Evolutionary conservation across 805 yeast species (phyloP).

Genomic region (Candida maesae): DNA sequence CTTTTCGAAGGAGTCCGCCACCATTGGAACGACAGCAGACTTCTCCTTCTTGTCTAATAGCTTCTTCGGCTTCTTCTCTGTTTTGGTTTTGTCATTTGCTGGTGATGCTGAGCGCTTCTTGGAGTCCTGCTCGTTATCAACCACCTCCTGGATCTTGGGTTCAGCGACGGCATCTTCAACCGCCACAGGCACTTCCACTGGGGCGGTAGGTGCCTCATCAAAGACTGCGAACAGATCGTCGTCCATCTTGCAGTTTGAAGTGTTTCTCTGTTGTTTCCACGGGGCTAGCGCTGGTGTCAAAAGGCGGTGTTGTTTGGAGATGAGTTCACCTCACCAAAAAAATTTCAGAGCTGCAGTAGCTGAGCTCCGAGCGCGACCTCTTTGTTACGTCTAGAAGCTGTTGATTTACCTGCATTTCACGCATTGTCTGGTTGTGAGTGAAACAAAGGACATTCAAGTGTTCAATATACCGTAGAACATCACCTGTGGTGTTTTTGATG

Average conservation of each 20-base stretch:
- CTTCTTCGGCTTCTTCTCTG: conserved; percentile 22
- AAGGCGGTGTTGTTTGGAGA: too few species aligned
- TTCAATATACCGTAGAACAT: too few species aligned
- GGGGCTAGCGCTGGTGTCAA: too few species aligned
- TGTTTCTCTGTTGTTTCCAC: too few species aligned
- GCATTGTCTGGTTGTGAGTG: too few species aligned
- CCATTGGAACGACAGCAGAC: conserved; percentile 61
- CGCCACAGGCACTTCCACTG: conserved; percentile 17
- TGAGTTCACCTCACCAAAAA: too few species aligned
- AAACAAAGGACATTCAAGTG: too few species aligned
- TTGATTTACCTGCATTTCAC: too few species aligned
- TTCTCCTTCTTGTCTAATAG: conserved; percentile 37
- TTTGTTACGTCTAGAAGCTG: too few species aligned
- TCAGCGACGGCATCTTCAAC: conserved; percentile 4
- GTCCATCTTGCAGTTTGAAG: conserved; percentile 19
- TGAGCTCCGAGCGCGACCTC: too few species aligned
- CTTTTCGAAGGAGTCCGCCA: conserved; percentile 81
- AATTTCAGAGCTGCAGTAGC: too few species aligned
- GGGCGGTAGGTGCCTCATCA: conserved; percentile 46
- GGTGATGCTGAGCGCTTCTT: conserved; percentile 27
- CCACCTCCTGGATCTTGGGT: conserved; percentile 12
- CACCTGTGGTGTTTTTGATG: too few species aligned
- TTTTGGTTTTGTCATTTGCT: conserved; percentile 3
- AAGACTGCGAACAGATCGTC: conserved; percentile 64
- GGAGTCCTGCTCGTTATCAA: conserved; percentile 18